A percentile compares a stretch with the other conserved stretches of the same genome.
These are phyloP conservation scores for Neonectria coccinea DNA, from an alignment of 2,329 filamentous ascomycete species.

Conservation along the genomic window DNA sequence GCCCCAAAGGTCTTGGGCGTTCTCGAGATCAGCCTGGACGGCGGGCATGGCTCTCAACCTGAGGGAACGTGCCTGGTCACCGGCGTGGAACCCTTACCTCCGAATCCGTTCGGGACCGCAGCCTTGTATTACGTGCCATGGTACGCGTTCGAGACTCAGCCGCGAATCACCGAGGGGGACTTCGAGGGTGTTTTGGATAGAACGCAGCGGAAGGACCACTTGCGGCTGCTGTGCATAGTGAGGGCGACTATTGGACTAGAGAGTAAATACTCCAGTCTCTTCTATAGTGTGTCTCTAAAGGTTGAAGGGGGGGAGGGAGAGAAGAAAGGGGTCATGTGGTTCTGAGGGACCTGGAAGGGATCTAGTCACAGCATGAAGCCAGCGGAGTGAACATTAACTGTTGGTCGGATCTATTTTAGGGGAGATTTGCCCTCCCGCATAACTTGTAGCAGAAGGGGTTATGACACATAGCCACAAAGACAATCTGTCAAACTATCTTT, in stretches of 20 bases:
- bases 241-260: slow-evolving; percentile 39
- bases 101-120: slow-evolving; percentile 45
- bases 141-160: slow-evolving; percentile 45
- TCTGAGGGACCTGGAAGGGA: slow-evolving; percentile 8
- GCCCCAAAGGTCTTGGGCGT: slow-evolving; percentile 39
- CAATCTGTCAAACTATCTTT: neutral
- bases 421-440: neutral
- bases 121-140: slow-evolving; percentile 45
- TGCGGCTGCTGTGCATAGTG: slow-evolving; percentile 24
- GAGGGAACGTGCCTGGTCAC: slow-evolving; percentile 36
- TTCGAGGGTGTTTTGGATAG: slow-evolving; percentile 38
- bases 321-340: slow-evolving; percentile 34
- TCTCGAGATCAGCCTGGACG: slow-evolving; percentile 38
- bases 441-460: neutral
- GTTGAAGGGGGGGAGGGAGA: slow-evolving; percentile 15
- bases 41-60: slow-evolving; percentile 23
- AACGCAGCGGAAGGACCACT: slow-evolving; percentile 29
- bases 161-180: slow-evolving; percentile 28
- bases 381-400: neutral
- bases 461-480: neutral
- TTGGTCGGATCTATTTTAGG: neutral
- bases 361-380: no score
- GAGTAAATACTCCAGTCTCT: slow-evolving; percentile 43
- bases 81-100: slow-evolving; percentile 42
- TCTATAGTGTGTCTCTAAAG: slow-evolving; percentile 39